Conservation (phyloP, 345 rosid genomes). For the Brassica incana region DNA sequence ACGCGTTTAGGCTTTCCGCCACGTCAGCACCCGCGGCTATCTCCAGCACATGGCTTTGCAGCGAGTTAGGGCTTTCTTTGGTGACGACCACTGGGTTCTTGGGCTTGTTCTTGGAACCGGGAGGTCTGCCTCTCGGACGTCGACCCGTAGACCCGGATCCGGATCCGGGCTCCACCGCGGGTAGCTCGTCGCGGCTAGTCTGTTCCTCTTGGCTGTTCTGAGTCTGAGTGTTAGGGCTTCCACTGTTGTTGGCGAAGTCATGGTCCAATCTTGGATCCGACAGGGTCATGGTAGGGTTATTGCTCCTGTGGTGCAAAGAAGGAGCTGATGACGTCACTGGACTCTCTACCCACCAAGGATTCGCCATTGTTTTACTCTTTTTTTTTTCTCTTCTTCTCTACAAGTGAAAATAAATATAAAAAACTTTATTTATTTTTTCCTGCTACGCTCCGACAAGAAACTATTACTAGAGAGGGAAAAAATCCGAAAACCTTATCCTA, state of each 20-base stretch:
- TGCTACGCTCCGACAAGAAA: constrained; percentile 30
- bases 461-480: constrained; percentile 27
- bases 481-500: constrained; percentile 40
- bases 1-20: constrained; percentile 59
- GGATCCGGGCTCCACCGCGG: constrained; percentile 25
- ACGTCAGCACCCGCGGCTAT: constrained; percentile 76
- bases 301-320: constrained; percentile 51
- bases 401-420: neutral
- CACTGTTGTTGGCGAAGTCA: constrained; percentile 51
- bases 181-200: constrained; percentile 46
- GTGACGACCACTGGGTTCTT: constrained; percentile 72
- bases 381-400: neutral
- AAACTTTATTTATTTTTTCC: neutral
- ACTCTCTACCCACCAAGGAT: constrained; percentile 80
- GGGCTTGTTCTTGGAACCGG: constrained; percentile 86
- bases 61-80: constrained; percentile 82
- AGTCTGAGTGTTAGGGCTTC: constrained; percentile 39
- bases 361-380: constrained; percentile 53
- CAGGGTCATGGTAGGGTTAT: constrained; percentile 38
- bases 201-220: constrained; percentile 54
- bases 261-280: constrained; percentile 55
- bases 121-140: constrained; percentile 81
- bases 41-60: constrained; percentile 84
- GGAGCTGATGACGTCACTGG: constrained; percentile 51
- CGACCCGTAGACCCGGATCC: constrained; percentile 56